Evolutionary conservation across 148 eudicot species (phyloP).

Genomic region (Chenopodium quinoa): DNA sequence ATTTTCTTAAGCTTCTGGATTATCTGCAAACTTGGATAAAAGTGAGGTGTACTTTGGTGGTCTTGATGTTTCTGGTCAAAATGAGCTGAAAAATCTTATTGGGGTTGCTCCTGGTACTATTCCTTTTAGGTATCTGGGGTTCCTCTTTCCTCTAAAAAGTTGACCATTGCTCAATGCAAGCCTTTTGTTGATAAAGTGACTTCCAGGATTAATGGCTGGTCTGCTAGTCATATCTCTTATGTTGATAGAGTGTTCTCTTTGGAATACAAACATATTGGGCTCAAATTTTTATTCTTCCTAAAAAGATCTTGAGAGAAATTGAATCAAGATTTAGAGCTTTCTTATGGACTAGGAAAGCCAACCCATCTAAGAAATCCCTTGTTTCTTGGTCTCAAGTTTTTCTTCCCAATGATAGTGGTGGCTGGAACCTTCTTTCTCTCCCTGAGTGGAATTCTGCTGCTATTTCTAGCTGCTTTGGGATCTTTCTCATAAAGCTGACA

Average conservation of each 20-base stretch:
- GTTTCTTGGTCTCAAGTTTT: not conserved
- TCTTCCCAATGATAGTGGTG: not conserved
- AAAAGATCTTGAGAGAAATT: not conserved
- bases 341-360: not conserved
- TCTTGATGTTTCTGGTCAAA: too few relatives aligned
- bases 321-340: not conserved
- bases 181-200: not conserved
- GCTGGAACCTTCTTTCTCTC: too few relatives aligned
- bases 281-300: not conserved
- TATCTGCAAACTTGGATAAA: too few relatives aligned
- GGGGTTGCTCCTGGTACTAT: too few relatives aligned
- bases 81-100: too few relatives aligned
- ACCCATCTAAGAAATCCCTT: not conserved
- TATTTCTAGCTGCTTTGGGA: too few relatives aligned
- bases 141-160: not conserved
- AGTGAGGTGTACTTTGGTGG: too few relatives aligned
- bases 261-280: not conserved
- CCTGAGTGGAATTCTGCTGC: too few relatives aligned
- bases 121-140: not conserved
- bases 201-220: not conserved
- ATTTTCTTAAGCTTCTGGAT: too few relatives aligned
- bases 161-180: not conserved
- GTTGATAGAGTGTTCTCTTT: not conserved
- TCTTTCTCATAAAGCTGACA: too few relatives aligned
- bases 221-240: not conserved